Conservation (phyloP, 805 yeast species). For the Candida glaebosa region DNA sequence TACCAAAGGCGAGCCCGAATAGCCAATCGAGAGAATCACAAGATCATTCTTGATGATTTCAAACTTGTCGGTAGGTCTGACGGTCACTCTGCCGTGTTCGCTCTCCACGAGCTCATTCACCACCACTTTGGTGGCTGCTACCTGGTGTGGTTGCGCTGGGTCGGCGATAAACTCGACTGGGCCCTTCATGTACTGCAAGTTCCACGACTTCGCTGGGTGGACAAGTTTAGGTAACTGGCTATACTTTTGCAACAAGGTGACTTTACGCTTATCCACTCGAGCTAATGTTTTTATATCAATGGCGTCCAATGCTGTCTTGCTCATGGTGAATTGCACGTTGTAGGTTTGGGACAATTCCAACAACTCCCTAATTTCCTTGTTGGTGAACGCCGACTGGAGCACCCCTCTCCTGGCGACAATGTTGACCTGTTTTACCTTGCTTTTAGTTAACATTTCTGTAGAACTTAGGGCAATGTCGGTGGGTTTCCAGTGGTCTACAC, state of each 20-base stretch:
- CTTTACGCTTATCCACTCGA: conserved; percentile 61
- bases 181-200: conserved; percentile 61
- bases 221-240: conserved; percentile 7
- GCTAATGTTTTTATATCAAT: conserved; percentile 28
- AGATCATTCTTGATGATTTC: conserved; percentile 50
- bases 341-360: conserved; percentile 54
- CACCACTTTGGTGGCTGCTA: conserved; percentile 48
- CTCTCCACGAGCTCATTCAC: conserved; percentile 44
- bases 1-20: conserved; percentile 59
- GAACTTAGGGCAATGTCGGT: conserved; percentile 78
- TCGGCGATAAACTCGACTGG: conserved; percentile 54
- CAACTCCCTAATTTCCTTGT: conserved; percentile 85
- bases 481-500: conserved; percentile 51
- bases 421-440: conserved; percentile 59
- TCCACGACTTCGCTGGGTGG: conserved; percentile 45
- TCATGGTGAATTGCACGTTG: conserved; percentile 42
- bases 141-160: conserved; percentile 29
- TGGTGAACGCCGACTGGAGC: conserved; percentile 83
- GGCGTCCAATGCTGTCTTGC: conserved; percentile 26
- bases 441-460: conserved; percentile 44
- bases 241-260: conserved; percentile 60
- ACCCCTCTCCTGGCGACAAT: conserved; percentile 87
- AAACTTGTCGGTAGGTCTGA: conserved; percentile 33
- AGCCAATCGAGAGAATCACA: conserved; percentile 80
- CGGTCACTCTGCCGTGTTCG: conserved; percentile 26